Evolutionary conservation across 2,329 filamentous ascomycete species (phyloP).

Genomic region (Pseudogymnoascus sp.): DNA sequence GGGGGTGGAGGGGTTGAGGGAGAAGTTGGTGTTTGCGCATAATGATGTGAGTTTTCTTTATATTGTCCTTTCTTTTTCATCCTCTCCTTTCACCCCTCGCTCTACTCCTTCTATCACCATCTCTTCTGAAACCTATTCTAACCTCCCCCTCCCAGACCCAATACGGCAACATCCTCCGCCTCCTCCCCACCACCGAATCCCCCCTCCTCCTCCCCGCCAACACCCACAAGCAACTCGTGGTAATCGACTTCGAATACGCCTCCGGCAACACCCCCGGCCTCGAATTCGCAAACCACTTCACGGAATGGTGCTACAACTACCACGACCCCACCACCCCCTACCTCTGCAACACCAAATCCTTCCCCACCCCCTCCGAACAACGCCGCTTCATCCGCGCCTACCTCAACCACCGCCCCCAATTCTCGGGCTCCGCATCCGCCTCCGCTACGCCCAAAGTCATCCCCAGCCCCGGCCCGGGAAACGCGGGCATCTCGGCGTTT

Average conservation of each 20-base stretch:
- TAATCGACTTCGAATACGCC: conserved; percentile 98
- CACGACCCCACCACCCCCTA: conserved; percentile 61
- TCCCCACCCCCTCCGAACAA: conserved; percentile 76
- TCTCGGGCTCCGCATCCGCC: conserved; percentile 41
- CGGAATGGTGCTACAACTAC: conserved; percentile 98
- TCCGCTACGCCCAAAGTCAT: conserved; percentile 26
- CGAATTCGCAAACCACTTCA: conserved; percentile 97
- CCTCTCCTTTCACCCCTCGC: no score
- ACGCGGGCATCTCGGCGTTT: conserved; percentile 40
- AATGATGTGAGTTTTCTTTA: conserved; percentile 74
- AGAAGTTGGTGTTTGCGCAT: conserved; percentile 85
- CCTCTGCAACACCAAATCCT: conserved; percentile 60
- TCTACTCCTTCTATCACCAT: no score
- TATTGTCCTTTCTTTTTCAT: conserved; percentile 11
- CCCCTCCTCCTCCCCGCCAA: conserved; percentile 84
- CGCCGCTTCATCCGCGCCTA: conserved; percentile 80
- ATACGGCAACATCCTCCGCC: conserved; percentile 91
- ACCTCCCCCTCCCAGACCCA: no score
- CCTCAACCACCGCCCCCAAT: conserved; percentile 69
- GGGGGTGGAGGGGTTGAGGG: conserved; percentile 56
- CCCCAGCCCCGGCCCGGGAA: conserved; percentile 15
- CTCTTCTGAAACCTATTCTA: no score
- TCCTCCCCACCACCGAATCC: conserved; percentile 61
- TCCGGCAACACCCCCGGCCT: conserved; percentile 78
- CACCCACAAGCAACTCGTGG: conserved; percentile 89